A percentile compares a stretch with the other conserved stretches of the same genome.
phyloP scores from a whole-genome alignment of 2,329 filamentous ascomycete genomes.

The Macrophomina tecta region DNA sequence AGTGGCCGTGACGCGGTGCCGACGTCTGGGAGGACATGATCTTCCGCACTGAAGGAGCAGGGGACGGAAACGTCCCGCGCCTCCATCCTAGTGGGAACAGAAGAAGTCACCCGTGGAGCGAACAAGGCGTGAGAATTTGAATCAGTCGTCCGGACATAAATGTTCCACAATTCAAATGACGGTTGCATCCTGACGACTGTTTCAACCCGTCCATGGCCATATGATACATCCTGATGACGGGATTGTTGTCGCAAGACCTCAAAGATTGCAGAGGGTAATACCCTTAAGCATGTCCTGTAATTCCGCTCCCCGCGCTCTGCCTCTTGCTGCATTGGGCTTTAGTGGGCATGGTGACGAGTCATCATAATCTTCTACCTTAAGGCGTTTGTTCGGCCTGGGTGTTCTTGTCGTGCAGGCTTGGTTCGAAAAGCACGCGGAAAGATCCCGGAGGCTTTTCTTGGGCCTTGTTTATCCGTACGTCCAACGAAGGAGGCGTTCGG shows the following conservation, averaged over 20 bases:
- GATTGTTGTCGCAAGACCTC: too few species aligned
- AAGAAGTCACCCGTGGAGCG: too few species aligned
- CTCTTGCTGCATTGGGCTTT: neutral
- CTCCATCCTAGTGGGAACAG: neutral
- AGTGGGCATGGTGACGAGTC: neutral
- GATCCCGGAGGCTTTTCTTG: neutral
- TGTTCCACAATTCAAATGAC: too few species aligned
- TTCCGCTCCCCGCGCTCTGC: neutral
- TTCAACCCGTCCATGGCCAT: too few species aligned
- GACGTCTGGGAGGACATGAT: neutral
- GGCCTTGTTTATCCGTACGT: neutral
- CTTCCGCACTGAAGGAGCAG: neutral
- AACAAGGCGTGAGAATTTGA: too few species aligned
- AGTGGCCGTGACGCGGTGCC: neutral
- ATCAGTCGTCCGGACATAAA: too few species aligned
- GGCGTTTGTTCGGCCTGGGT: neutral
- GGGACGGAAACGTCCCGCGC: conserved; percentile 20
- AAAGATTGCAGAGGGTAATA: too few species aligned
- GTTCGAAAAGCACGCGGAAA: neutral
- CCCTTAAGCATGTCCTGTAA: too few species aligned
- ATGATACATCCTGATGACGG: too few species aligned
- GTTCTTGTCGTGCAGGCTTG: neutral
- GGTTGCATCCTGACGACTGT: too few species aligned
- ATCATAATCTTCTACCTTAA: neutral
- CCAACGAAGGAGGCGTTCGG: neutral